Evolutionary conservation across 2,329 filamentous ascomycete genomes (phyloP).

Genomic region (Cladobotryum mycophilum): DNA sequence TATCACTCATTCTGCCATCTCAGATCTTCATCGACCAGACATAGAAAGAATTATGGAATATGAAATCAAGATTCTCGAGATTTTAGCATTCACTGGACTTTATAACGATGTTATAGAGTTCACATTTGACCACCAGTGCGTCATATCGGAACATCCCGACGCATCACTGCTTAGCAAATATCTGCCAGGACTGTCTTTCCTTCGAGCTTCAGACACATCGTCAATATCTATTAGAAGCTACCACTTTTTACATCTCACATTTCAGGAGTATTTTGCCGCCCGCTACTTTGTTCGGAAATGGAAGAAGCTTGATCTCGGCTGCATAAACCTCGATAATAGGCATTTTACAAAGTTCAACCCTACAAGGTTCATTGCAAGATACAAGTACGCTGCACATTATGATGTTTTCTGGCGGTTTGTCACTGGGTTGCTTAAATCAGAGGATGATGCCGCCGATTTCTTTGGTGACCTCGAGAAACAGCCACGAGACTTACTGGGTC

Average conservation of each 20-base stretch:
- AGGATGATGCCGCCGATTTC: not conserved
- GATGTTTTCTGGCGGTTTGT: constrained; percentile 5
- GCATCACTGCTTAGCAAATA: too few relatives aligned
- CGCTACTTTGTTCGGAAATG: constrained; percentile 2
- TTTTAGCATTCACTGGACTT: constrained; percentile 30
- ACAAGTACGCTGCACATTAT: constrained; percentile 4
- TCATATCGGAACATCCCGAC: too few relatives aligned
- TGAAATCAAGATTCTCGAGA: too few relatives aligned
- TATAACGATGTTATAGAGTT: constrained; percentile 25
- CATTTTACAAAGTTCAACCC: too few relatives aligned
- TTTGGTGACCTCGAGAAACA: too few relatives aligned
- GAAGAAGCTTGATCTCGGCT: constrained; percentile 7
- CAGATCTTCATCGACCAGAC: too few relatives aligned
- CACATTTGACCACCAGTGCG: constrained; percentile 23
- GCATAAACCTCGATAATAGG: not conserved
- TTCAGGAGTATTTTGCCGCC: constrained; percentile 35
- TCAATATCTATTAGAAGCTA: constrained; percentile 20
- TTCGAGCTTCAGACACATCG: constrained; percentile 22
- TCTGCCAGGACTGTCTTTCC: too few relatives aligned
- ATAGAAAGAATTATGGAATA: too few relatives aligned
- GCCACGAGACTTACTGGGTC: too few relatives aligned
- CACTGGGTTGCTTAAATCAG: not conserved
- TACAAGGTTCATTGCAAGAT: not conserved
- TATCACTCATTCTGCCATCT: too few relatives aligned
- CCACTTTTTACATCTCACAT: constrained; percentile 37